A percentile compares a stretch with the other conserved stretches of the same genome.
phyloP scores from a whole-genome alignment of 371 early-diverging fungal genomes.

The Mucor irregularis region DNA sequence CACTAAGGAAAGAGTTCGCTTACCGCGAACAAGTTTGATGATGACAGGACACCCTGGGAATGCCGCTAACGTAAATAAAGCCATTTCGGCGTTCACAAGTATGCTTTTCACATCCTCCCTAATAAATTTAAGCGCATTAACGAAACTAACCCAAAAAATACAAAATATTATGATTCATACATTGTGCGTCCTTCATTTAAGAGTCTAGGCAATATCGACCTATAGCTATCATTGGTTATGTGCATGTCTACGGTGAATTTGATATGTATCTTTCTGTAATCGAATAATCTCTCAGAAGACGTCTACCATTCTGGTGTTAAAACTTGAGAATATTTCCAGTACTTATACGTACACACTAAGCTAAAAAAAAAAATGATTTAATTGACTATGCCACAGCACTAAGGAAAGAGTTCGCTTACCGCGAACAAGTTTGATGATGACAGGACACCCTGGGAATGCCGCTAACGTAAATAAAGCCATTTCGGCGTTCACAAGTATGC shows the following conservation, averaged over 20 bases:
- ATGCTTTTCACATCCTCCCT: constrained; percentile 7
- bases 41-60: constrained; percentile 22
- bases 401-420: neutral
- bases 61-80: constrained; percentile 16
- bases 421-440: constrained; percentile 7
- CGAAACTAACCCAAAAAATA: neutral
- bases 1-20: no score
- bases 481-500: no score
- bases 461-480: constrained; percentile 11
- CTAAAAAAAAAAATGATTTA: no score
- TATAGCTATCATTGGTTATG: constrained; percentile 10
- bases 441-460: constrained; percentile 15
- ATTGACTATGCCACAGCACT: no score
- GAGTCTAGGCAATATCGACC: constrained; percentile 10
- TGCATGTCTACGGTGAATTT: neutral
- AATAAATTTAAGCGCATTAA: neutral
- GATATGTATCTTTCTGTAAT: constrained; percentile 11
- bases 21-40: constrained; percentile 12
- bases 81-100: constrained; percentile 12
- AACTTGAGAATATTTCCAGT: no score
- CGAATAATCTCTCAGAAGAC: neutral
- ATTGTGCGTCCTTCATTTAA: constrained; percentile 18
- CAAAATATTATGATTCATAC: neutral
- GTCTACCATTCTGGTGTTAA: no score
- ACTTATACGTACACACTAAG: no score